phyloP scores from a whole-genome alignment of 148 eudicot species.

The Rhododendron simsii region DNA sequence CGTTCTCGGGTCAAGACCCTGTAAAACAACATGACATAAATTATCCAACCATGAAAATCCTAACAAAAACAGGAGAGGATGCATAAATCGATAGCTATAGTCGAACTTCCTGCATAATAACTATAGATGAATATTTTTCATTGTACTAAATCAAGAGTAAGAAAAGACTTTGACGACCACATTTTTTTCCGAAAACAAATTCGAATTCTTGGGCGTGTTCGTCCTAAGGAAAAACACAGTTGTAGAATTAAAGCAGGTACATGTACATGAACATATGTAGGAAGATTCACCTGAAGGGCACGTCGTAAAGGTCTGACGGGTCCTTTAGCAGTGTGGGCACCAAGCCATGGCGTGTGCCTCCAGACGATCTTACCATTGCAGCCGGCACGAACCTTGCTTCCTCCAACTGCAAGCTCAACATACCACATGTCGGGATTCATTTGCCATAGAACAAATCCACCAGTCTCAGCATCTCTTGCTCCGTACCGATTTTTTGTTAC shows the following conservation, averaged over 20 bases:
- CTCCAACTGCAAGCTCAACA: slow-evolving; percentile 53
- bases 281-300: slow-evolving; percentile 44
- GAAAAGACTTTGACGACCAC: not conserved
- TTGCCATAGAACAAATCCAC: slow-evolving; percentile 61
- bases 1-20: slow-evolving; percentile 65
- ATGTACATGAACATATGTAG: not conserved
- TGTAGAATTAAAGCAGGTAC: not conserved
- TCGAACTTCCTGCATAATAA: not conserved
- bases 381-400: slow-evolving; percentile 56
- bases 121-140: not conserved
- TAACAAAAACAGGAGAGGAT: not conserved
- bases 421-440: slow-evolving; percentile 66
- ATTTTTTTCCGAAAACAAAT: not conserved
- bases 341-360: slow-evolving; percentile 67
- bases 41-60: not conserved
- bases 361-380: slow-evolving; percentile 58
- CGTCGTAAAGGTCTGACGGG: slow-evolving; percentile 52
- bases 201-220: not conserved
- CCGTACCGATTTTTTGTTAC: slow-evolving; percentile 30
- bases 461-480: slow-evolving; percentile 43
- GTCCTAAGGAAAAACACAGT: not conserved
- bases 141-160: not conserved
- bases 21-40: slow-evolving; percentile 1
- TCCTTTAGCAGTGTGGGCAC: slow-evolving; percentile 56
- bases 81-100: not conserved